These are phyloP conservation scores for Colletotrichum lini DNA, from an alignment of 2,329 filamentous ascomycete species.

Conservation along the genomic window DNA sequence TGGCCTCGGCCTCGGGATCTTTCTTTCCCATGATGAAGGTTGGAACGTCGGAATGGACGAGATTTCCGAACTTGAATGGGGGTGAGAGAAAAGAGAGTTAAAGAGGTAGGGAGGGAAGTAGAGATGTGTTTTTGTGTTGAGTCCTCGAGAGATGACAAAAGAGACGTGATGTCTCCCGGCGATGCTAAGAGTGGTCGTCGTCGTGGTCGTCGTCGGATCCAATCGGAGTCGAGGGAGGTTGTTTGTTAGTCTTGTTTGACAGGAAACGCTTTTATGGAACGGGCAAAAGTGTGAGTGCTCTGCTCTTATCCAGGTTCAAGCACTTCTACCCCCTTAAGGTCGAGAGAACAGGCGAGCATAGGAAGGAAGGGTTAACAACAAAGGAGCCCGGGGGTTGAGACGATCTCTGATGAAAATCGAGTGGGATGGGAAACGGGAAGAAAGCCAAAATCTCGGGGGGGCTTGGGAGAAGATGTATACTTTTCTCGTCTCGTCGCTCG, in stretches of 20 bases:
- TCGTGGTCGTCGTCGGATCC: slow-evolving; percentile 5
- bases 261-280: slow-evolving; percentile 19
- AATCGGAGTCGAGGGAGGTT: slow-evolving; percentile 10
- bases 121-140: neutral
- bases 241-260: slow-evolving; percentile 9
- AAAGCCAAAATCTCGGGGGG: slow-evolving; percentile 22
- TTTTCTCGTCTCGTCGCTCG: slow-evolving; percentile 21
- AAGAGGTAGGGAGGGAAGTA: neutral
- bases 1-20: slow-evolving; percentile 42
- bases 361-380: slow-evolving; percentile 16
- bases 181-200: slow-evolving; percentile 22
- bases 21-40: slow-evolving; percentile 46
- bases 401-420: slow-evolving; percentile 25
- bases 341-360: slow-evolving; percentile 39
- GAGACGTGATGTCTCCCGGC: slow-evolving; percentile 3
- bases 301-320: slow-evolving; percentile 42
- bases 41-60: neutral
- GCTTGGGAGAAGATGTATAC: slow-evolving; percentile 40
- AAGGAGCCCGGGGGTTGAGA: slow-evolving; percentile 8
- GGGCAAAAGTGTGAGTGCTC: slow-evolving; percentile 41
- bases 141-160: neutral
- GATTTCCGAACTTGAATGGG: neutral
- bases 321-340: slow-evolving; percentile 40
- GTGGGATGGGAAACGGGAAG: slow-evolving; percentile 22
- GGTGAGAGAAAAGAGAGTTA: neutral